phyloP scores from a whole-genome alignment of 2,329 filamentous ascomycete genomes.

The Fusarium begoniae region DNA sequence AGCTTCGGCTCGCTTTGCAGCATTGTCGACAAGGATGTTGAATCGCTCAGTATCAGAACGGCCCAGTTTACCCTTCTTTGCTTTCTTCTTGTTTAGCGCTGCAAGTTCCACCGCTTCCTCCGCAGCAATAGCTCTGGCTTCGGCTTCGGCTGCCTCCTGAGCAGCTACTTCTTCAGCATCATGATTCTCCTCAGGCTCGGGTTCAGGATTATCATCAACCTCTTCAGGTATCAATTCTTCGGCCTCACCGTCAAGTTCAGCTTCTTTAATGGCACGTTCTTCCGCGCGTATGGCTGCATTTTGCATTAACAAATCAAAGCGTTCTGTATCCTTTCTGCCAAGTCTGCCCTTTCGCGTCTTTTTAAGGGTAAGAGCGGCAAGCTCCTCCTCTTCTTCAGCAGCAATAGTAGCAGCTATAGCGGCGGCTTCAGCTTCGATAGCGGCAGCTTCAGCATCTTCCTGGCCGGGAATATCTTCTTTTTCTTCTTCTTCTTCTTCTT shows the following conservation, averaged over 20 bases:
- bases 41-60: slow-evolving; percentile 39
- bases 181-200: slow-evolving; percentile 34
- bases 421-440: background rate
- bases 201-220: slow-evolving; percentile 14
- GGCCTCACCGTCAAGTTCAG: slow-evolving; percentile 6
- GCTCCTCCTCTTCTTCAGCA: slow-evolving; percentile 33
- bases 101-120: slow-evolving; percentile 47
- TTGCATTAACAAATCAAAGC: slow-evolving; percentile 24
- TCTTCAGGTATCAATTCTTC: slow-evolving; percentile 34
- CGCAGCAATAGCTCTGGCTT: slow-evolving; percentile 41
- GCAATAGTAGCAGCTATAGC: slow-evolving; percentile 9
- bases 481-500: slow-evolving; percentile 26
- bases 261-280: slow-evolving; percentile 22
- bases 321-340: slow-evolving; percentile 38
- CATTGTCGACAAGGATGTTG: slow-evolving; percentile 32
- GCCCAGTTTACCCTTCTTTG: slow-evolving; percentile 36
- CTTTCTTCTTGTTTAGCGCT: slow-evolving; percentile 54
- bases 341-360: slow-evolving; percentile 36
- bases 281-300: slow-evolving; percentile 28
- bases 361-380: slow-evolving; percentile 25
- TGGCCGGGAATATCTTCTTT: slow-evolving; percentile 29
- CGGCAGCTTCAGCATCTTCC: slow-evolving; percentile 29
- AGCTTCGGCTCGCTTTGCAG: slow-evolving; percentile 39
- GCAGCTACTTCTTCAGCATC: slow-evolving; percentile 33
- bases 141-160: slow-evolving; percentile 37